These are phyloP conservation scores for Sclerotinia sclerotiorum DNA, from an alignment of 2,329 filamentous ascomycete species.

Conservation along the genomic window DNA sequence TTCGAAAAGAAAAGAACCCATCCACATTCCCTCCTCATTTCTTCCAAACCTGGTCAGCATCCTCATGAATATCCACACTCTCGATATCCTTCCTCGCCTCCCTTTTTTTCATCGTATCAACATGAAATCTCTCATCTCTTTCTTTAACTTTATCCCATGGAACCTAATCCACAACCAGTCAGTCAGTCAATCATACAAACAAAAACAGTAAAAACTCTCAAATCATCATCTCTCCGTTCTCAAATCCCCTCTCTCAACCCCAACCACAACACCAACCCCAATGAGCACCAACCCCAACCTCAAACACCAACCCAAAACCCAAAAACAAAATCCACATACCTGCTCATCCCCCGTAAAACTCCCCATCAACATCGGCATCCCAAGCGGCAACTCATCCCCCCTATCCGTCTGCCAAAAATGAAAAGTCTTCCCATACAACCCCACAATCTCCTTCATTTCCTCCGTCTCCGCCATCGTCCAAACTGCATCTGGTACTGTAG, in stretches of 20 bases:
- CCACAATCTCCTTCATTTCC: constrained; percentile 76
- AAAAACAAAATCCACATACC: background rate
- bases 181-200: background rate
- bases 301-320: background rate
- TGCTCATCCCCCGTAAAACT: constrained; percentile 21
- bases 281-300: background rate
- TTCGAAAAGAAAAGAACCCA: no score
- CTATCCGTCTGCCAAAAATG: constrained; percentile 85
- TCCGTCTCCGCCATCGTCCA: constrained; percentile 78
- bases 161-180: constrained; percentile 36
- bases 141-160: constrained; percentile 44
- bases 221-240: background rate
- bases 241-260: background rate
- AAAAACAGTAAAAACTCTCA: no score
- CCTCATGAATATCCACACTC: constrained; percentile 51
- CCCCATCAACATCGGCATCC: constrained; percentile 22
- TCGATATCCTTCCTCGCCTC: constrained; percentile 55
- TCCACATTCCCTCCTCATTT: background rate
- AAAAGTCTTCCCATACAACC: constrained; percentile 79
- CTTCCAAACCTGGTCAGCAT: constrained; percentile 23
- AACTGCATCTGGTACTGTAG: constrained; percentile 52
- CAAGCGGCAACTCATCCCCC: constrained; percentile 44
- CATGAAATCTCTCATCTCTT: constrained; percentile 53
- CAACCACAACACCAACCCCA: no score
- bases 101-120: constrained; percentile 52